A percentile compares a stretch with the other conserved stretches of the same genome.
Evolutionary conservation across 225 moss, liverwort and hornwort species (phyloP).

Genomic region (Physcomitrium patens): DNA sequence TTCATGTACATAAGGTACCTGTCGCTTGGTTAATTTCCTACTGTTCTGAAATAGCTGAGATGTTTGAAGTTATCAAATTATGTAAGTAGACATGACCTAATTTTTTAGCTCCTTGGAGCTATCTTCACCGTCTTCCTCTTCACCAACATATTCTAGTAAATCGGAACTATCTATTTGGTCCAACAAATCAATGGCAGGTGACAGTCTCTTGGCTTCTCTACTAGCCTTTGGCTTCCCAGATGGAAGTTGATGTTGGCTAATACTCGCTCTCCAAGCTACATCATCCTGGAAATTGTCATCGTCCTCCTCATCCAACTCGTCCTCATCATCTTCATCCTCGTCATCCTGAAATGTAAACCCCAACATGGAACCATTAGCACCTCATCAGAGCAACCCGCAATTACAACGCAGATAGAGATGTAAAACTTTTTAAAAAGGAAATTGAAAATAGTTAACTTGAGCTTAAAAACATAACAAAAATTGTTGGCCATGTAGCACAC

Average conservation of each 20-base stretch:
- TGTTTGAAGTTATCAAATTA: not conserved
- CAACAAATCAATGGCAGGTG: conserved; percentile 40
- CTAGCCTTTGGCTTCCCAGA: conserved; percentile 43
- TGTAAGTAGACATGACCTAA: conserved; percentile 11
- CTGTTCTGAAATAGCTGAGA: conserved; percentile 3
- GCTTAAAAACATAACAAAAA: too few species aligned
- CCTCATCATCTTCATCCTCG: conserved; percentile 42
- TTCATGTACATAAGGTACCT: conserved; percentile 1
- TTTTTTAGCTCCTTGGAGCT: conserved; percentile 26
- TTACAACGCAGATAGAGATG: not conserved
- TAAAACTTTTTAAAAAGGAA: too few species aligned
- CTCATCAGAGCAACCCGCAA: conserved; percentile 15
- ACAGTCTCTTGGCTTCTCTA: conserved; percentile 33
- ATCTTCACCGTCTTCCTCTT: conserved; percentile 28
- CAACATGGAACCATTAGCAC: conserved; percentile 16
- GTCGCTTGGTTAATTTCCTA: conserved; percentile 1
- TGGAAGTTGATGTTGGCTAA: conserved; percentile 38
- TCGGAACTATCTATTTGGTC: conserved; percentile 37
- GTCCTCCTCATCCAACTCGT: conserved; percentile 36
- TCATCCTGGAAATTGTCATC: conserved; percentile 28
- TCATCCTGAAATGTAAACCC: conserved; percentile 34
- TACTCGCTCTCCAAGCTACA: conserved; percentile 44
- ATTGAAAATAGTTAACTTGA: too few species aligned
- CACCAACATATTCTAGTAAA: conserved; percentile 43
- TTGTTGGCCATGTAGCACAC: not conserved